These are phyloP conservation scores for Kwoniella newhampshirensis DNA, from an alignment of 768 basidiomycete genomes.

Conservation along the genomic window DNA sequence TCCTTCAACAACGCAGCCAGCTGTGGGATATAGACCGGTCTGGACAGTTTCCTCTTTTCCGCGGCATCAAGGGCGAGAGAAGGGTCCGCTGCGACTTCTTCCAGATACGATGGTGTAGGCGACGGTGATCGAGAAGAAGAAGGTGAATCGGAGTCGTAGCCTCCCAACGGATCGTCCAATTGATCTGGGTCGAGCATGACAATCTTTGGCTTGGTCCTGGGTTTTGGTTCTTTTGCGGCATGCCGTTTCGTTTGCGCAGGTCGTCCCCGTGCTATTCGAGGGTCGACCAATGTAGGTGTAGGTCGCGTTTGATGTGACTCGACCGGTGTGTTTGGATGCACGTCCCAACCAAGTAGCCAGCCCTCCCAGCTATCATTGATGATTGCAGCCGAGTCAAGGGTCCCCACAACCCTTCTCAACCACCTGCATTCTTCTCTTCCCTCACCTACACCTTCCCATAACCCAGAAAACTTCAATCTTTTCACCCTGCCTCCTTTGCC, in stretches of 20 bases:
- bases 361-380: slow-evolving; percentile 23
- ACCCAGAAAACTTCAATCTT: slow-evolving; percentile 66
- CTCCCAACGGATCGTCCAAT: slow-evolving; percentile 75
- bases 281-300: too few species aligned
- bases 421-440: slow-evolving; percentile 66
- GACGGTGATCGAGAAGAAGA: slow-evolving; percentile 69
- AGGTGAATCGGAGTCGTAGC: slow-evolving; percentile 68
- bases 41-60: slow-evolving; percentile 63
- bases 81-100: slow-evolving; percentile 81
- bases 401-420: slow-evolving; percentile 57
- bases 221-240: slow-evolving; percentile 3
- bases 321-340: neutral
- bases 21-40: slow-evolving; percentile 87
- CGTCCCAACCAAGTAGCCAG: slow-evolving; percentile 47
- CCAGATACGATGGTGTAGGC: slow-evolving; percentile 76
- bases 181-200: slow-evolving; percentile 62
- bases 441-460: slow-evolving; percentile 75
- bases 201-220: slow-evolving; percentile 29
- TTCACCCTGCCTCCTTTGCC: slow-evolving; percentile 51
- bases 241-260: neutral
- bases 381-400: slow-evolving; percentile 22
- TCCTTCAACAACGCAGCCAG: slow-evolving; percentile 73
- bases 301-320: too few species aligned
- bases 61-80: slow-evolving; percentile 65
- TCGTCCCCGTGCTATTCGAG: too few species aligned